Percentiles rank a stretch among this genome's conserved stretches.
Evolutionary conservation across 176 grass and related monocot species (phyloP).

Genomic region (Zizania latifolia): DNA sequence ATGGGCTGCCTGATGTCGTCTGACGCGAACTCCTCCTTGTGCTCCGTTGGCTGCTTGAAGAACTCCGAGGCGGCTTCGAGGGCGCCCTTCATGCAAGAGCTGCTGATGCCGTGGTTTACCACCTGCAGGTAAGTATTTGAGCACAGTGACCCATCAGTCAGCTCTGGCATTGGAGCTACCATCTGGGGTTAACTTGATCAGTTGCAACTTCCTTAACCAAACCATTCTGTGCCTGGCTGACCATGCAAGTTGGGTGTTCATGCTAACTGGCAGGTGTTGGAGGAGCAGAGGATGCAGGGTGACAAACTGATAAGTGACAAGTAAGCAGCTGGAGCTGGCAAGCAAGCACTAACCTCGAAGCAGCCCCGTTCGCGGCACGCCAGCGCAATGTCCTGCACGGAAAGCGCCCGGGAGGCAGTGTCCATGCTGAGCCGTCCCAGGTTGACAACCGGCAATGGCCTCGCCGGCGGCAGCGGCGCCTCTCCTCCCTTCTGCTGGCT

Average conservation of each 20-base stretch:
- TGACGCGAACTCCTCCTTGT: slow-evolving; percentile 49
- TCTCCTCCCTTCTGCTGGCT: neutral
- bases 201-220: neutral
- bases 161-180: neutral
- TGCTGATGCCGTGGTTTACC: slow-evolving; percentile 62
- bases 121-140: slow-evolving; percentile 39
- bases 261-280: neutral
- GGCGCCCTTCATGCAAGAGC: slow-evolving; percentile 39
- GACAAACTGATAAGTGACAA: neutral
- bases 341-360: slow-evolving; percentile 43
- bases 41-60: slow-evolving; percentile 40
- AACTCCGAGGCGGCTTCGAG: slow-evolving; percentile 50
- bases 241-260: neutral
- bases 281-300: neutral
- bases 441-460: slow-evolving; percentile 42
- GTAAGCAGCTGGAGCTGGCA: neutral
- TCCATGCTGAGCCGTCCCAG: slow-evolving; percentile 17
- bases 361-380: slow-evolving; percentile 55
- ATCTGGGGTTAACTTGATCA: neutral
- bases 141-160: neutral
- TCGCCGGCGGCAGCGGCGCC: neutral
- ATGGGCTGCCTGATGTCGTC: slow-evolving; percentile 41
- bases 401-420: slow-evolving; percentile 24
- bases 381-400: slow-evolving; percentile 32
- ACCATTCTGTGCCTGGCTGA: neutral